Base-by-base conservation (phyloP, 371 early-diverging fungal genomes). In the Rhizopus stolonifer region DNA sequence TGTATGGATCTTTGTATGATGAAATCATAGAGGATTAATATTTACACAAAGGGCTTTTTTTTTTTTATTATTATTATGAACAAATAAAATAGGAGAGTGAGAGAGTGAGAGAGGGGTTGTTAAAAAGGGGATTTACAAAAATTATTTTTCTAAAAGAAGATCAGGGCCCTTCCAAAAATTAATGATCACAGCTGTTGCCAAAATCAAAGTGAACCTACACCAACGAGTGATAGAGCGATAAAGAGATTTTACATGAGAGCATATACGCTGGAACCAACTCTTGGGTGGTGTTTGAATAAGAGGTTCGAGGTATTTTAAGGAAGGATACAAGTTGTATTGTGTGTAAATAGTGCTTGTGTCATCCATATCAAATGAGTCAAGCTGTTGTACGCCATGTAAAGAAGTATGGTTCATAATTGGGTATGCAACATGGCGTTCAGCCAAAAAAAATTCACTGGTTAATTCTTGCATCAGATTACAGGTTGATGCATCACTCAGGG, bases 1-100 rank as follows among this genome's bases (percentile, higher is more conserved):
- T 90, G 1, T 83, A 86, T 69, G 75, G 78, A 1, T 25, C 54
- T 31, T 81, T 81, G 73, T 91, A 91, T 54, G 79, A 84, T 62
- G 72, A 64, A 11, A 79, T 88, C 22, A 74, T 80, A n/a, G n/a
- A n/a, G n/a, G n/a, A n/a, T n/a, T n/a, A n/a, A n/a, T n/a, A n/a
- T n/a, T n/a, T n/a, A n/a, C n/a, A 7, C 31, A 29, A 29, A 10
- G 10, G 31, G 31, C 31, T 29, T 10, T 29, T 29, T 29, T 29
- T 29, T n/a, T n/a, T n/a, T n/a, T n/a, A n/a, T n/a, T n/a, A n/a
- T n/a, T n/a, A n/a, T n/a, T n/a, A n/a, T n/a, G n/a, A n/a, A n/a
- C n/a, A n/a, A 29, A 29, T 29, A 29, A 29, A 29, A 29, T 10
- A 29, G 7, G 18, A 17, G 26, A 26, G 31, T 29, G 15, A 36